Percentiles rank a stretch among this genome's conserved stretches.
Conservation (phyloP, 1,139 yeast species). For the Scheffersomyces quercinus region DNA sequence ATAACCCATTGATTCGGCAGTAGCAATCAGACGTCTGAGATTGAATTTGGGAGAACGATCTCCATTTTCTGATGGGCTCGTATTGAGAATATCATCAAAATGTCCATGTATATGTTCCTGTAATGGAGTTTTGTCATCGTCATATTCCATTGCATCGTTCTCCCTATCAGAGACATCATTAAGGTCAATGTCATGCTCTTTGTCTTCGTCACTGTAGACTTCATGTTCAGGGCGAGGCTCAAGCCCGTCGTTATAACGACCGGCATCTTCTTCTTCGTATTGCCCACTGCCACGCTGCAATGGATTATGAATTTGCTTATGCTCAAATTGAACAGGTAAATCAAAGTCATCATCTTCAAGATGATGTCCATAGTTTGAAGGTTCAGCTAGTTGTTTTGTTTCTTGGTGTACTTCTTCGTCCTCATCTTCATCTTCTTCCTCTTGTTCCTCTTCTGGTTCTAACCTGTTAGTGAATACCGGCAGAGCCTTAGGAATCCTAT, state of each 20-base stretch:
- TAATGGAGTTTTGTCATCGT: slow-evolving; percentile 2
- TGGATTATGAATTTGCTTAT: background rate
- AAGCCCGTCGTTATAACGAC: too few species aligned
- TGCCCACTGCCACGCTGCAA: too few species aligned
- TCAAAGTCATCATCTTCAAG: too few species aligned
- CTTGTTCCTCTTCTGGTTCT: slow-evolving; percentile 12
- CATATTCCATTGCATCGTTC: slow-evolving; percentile 2
- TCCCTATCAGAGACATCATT: slow-evolving; percentile 1
- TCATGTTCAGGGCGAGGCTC: too few species aligned
- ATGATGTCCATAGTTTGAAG: background rate
- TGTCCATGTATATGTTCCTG: slow-evolving; percentile 1
- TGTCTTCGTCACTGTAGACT: too few species aligned
- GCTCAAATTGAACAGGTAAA: too few species aligned
- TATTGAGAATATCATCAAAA: background rate
- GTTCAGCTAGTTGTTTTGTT: background rate
- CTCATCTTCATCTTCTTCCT: slow-evolving; percentile 5
- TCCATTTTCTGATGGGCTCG: background rate
- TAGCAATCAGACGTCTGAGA: slow-evolving; percentile 6
- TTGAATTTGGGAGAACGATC: slow-evolving; percentile 20
- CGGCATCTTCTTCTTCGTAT: too few species aligned
- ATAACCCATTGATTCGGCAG: slow-evolving; percentile 19
- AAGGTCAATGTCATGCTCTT: too few species aligned
- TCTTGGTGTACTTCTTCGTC: background rate
- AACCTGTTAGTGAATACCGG: background rate
- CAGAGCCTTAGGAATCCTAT: background rate